Base-by-base conservation (phyloP, 2,329 filamentous ascomycete genomes). In the Ophiostoma sp. region DNA sequence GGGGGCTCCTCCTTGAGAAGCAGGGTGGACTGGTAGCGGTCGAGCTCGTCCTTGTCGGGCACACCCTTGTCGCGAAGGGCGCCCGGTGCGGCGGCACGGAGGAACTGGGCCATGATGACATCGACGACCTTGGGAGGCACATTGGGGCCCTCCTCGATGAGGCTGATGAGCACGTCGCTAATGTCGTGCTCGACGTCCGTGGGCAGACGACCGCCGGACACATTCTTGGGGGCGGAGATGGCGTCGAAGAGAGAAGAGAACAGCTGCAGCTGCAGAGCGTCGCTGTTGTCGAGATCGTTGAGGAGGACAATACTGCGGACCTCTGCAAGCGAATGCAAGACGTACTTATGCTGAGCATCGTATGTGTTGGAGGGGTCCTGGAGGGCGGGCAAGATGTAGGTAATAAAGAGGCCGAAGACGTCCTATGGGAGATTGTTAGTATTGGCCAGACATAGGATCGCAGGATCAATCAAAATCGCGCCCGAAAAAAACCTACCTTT, bases 171-270 rank as follows among this genome's bases (percentile, higher is more conserved):
- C 75, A 98, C 88, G 70, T 93, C 90, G 28, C 92, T 96, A 88
- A 99, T 93, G 80, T 96, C 92, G 78, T 94, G 94, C 81, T 98
- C 94, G 73, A 98, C 93, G 81, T 97, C 96, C 83, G 97, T 97
- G 74, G 93, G 92, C 64, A 98, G 87, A 77, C 94, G 91, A 77
- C 97, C 94, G 48, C 93, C 93, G 0, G 90, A 90, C 4, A 90
- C 87, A 19, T 90, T 88, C 78, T 92, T 95, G 12, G 92, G 90
- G 3, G 91, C 91, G 0, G 94, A 95, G 61, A 98, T 89, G 48
- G 96, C 94, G 81, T 99, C 97, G 81, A 99, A 99, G 78, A 95
- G 94, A 69, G 89, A 90, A 33, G 91, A 93, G 82, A 98, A 99
- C 3, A 99, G 87, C 64, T 92, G 89, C 9, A 93, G 84, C 33